phyloP scores from a whole-genome alignment of 768 basidiomycete species.

The Butyriboletus loyo region DNA sequence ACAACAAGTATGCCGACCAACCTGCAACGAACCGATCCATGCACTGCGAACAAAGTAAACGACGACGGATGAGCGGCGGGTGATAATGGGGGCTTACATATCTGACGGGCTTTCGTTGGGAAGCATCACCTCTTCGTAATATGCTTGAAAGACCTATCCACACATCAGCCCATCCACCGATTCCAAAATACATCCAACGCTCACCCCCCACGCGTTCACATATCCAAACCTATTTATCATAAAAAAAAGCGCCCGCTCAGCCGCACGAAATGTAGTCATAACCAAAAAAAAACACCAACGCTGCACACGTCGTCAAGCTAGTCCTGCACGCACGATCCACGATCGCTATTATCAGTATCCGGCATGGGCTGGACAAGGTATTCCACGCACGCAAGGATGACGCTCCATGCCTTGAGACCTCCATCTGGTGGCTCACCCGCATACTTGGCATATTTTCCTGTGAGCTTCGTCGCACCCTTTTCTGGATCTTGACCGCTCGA shows the following conservation, averaged over 20 bases:
- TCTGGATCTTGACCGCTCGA: conserved; percentile 3
- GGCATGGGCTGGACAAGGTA: background rate
- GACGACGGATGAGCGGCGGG: background rate
- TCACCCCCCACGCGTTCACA: conserved; percentile 73
- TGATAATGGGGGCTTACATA: conserved; percentile 45
- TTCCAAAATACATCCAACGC: conserved; percentile 21
- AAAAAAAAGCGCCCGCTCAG: background rate
- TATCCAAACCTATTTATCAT: conserved; percentile 53
- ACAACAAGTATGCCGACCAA: conserved; percentile 14
- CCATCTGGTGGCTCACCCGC: conserved; percentile 27
- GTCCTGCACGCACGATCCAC: conserved; percentile 7
- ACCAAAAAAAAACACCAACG: conserved; percentile 28
- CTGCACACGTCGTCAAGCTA: conserved; percentile 35
- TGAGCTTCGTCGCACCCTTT: background rate
- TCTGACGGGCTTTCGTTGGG: conserved; percentile 50
- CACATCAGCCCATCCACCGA: background rate
- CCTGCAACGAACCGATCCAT: conserved; percentile 81
- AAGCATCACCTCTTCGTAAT: conserved; percentile 58
- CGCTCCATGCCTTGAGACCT: conserved; percentile 30
- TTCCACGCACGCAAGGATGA: conserved; percentile 26
- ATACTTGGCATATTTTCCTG: conserved; percentile 18
- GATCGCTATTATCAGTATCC: background rate
- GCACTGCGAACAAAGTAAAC: conserved; percentile 42
- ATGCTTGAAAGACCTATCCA: conserved; percentile 65
- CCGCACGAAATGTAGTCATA: background rate